Evolutionary conservation across 306 rosid genomes (phyloP).

Genomic region (Prunus kanzakura): DNA sequence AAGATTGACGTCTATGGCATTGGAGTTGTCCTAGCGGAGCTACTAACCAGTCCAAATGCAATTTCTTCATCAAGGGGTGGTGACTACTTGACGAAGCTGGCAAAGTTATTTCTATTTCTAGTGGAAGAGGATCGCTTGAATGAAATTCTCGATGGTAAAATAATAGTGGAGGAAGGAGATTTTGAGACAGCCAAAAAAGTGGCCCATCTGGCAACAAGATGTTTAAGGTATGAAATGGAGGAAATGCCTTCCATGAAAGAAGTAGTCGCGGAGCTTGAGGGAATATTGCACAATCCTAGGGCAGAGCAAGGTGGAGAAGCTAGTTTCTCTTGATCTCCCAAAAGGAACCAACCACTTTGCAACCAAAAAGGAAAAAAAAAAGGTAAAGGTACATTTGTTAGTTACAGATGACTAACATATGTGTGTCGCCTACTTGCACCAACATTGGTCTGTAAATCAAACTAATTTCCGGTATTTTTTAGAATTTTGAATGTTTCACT

Average conservation of each 20-base stretch:
- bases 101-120: neutral
- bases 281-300: too few species aligned
- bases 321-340: too few species aligned
- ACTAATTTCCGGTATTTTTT: too few species aligned
- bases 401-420: too few species aligned
- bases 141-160: neutral
- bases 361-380: too few species aligned
- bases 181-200: neutral
- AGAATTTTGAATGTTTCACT: too few species aligned
- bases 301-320: too few species aligned
- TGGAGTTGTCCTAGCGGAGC: conserved; percentile 22
- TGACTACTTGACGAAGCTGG: neutral
- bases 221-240: neutral
- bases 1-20: conserved; percentile 19
- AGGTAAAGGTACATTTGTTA: too few species aligned
- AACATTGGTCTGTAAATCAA: too few species aligned
- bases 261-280: neutral
- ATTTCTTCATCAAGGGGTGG: too few species aligned
- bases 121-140: neutral
- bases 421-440: too few species aligned
- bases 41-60: neutral
- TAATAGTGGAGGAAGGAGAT: neutral
- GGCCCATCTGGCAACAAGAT: neutral
- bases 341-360: too few species aligned
- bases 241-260: neutral